Percentiles rank a stretch among this genome's conserved stretches.
Evolutionary conservation across 371 early-diverging fungal genomes (phyloP).

Genomic region (Mortierella sp.): DNA sequence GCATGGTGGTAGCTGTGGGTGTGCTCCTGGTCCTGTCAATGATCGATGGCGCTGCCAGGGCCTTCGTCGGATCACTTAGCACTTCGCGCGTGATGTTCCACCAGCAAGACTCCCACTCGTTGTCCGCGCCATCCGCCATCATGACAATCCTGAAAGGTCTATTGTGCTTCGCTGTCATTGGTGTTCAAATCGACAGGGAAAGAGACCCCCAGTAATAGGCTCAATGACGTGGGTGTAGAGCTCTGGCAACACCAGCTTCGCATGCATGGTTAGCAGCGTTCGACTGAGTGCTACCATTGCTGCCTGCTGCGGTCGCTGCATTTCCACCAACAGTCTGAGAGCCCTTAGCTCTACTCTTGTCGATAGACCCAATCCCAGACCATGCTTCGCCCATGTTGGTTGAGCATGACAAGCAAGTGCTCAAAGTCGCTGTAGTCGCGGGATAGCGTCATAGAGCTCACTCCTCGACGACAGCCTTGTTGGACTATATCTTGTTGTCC

Average conservation of each 20-base stretch:
- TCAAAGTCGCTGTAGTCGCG: constrained; percentile 35
- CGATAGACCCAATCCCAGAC: constrained; percentile 48
- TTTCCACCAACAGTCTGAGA: neutral
- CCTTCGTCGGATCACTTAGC: constrained; percentile 1
- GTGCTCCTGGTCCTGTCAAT: neutral
- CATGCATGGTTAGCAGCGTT: no score
- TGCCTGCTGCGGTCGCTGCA: neutral
- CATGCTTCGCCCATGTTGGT: constrained; percentile 36
- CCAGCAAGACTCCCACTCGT: constrained; percentile 41
- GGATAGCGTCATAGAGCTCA: constrained; percentile 46
- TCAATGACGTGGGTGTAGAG: no score
- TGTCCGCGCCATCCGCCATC: constrained; percentile 9
- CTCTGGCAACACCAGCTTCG: no score
- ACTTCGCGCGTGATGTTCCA: constrained; percentile 36
- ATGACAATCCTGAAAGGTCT: no score
- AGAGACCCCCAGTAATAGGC: no score
- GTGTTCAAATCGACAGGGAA: no score
- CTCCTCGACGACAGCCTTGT: constrained; percentile 31
- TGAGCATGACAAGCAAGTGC: constrained; percentile 33
- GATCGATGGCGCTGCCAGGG: constrained; percentile 28
- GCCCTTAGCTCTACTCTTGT: neutral
- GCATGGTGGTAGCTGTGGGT: neutral
- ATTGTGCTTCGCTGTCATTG: neutral
- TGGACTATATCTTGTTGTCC: neutral
- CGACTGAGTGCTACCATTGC: no score